Evolutionary conservation across 2,329 filamentous ascomycete genomes (phyloP).

Genomic region (Colletotrichum sp.): DNA sequence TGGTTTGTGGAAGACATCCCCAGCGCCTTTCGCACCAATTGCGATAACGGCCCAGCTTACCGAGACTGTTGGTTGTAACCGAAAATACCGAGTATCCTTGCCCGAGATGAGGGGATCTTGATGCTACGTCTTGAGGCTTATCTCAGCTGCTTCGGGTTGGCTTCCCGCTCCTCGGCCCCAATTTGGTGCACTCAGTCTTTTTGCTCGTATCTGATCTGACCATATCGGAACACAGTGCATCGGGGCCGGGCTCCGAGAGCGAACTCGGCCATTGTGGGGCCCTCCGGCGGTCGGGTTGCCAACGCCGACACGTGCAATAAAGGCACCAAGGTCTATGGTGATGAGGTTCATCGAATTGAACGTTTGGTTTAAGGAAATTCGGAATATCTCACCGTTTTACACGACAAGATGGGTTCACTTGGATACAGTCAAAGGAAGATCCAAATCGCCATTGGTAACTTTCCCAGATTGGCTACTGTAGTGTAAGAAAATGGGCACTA

Average conservation of each 20-base stretch:
- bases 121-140: not conserved
- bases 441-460: not conserved
- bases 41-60: not conserved
- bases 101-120: not conserved
- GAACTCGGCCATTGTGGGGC: not conserved
- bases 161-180: not conserved
- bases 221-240: not conserved
- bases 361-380: accelerated
- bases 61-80: not conserved
- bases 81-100: not conserved
- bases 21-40: not conserved
- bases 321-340: not conserved
- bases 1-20: not conserved
- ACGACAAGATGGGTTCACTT: not conserved
- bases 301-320: not conserved
- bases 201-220: not conserved
- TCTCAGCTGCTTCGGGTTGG: not conserved
- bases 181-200: not conserved
- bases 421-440: not conserved
- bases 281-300: not conserved
- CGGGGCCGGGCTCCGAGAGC: not conserved
- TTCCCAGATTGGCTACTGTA: not conserved
- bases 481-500: not conserved
- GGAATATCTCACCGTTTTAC: accelerated
- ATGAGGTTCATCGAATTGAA: not conserved